These are phyloP conservation scores for Luffa aegyptiaca DNA, from an alignment of 306 rosid species.

Conservation along the genomic window DNA sequence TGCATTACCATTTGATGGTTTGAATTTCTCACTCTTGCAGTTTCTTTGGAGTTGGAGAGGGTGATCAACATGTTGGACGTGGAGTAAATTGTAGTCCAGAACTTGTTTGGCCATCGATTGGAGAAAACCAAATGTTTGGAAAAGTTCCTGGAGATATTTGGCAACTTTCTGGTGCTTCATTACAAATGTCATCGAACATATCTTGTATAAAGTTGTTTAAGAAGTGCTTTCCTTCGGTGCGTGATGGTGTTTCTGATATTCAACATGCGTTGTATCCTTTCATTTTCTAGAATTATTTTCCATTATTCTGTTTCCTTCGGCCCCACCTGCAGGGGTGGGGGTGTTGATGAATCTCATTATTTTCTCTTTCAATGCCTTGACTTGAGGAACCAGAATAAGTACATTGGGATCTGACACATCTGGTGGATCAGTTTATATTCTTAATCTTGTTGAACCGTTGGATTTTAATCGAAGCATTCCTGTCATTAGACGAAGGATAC, in stretches of 20 bases:
- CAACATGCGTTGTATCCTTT: conserved; percentile 70
- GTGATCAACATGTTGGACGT: conserved; percentile 16
- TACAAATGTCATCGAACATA: conserved; percentile 42
- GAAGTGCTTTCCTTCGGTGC: conserved; percentile 19
- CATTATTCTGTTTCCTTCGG: neutral
- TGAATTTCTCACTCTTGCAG: conserved; percentile 43
- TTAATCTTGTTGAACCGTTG: conserved; percentile 46
- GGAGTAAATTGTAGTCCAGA: conserved; percentile 37
- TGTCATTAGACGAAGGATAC: conserved; percentile 34
- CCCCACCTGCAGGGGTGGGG: neutral
- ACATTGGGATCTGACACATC: conserved; percentile 66
- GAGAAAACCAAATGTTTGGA: conserved; percentile 20
- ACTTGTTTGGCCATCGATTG: conserved; percentile 33
- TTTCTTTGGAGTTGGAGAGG: conserved; percentile 51
- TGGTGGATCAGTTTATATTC: conserved; percentile 54
- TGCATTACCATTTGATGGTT: conserved; percentile 1
- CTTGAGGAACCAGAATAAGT: conserved; percentile 40
- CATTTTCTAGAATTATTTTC: neutral
- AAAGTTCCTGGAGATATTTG: conserved; percentile 35
- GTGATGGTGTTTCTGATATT: conserved; percentile 22
- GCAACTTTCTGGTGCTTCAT: conserved; percentile 31
- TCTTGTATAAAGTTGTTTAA: conserved; percentile 55
- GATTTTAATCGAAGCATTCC: conserved; percentile 31
- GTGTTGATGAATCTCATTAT: neutral
- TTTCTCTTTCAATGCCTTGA: conserved; percentile 35